Percentiles rank a stretch among this genome's conserved stretches.
Evolutionary conservation across 176 grass and related monocot species (phyloP).

Genomic region (Zoysia japonica): DNA sequence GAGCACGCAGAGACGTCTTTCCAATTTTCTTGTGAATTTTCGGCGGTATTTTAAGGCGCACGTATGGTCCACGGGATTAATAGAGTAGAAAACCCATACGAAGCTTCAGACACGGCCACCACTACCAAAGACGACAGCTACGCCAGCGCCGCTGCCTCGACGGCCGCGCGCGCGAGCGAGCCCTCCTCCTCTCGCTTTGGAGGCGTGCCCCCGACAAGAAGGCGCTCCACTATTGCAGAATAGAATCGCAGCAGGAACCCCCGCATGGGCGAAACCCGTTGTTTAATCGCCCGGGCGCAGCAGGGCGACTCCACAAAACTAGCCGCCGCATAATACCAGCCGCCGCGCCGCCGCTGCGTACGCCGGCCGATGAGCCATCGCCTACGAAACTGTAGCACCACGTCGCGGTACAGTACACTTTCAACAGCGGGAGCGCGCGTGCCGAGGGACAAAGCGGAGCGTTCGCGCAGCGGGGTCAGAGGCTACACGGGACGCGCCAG

Average conservation of each 20-base stretch:
- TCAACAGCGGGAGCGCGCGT: neutral
- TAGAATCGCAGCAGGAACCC: conserved; percentile 40
- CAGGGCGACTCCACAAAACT: too few species aligned
- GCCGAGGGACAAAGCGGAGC: conserved; percentile 55
- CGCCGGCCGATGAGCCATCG: too few species aligned
- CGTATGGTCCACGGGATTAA: conserved; percentile 7
- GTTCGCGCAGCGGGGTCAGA: conserved; percentile 33
- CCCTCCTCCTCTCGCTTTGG: conserved; percentile 23
- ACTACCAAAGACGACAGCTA: neutral
- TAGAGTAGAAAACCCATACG: neutral
- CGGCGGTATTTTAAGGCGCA: neutral
- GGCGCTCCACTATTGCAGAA: conserved; percentile 48
- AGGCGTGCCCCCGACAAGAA: conserved; percentile 43
- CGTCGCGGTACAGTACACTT: neutral
- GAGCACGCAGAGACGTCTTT: too few species aligned
- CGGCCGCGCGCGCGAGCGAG: conserved; percentile 20
- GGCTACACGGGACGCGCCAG: neutral
- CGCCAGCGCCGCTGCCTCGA: neutral
- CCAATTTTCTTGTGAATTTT: neutral
- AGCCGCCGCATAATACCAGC: too few species aligned
- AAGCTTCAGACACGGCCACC: conserved; percentile 12
- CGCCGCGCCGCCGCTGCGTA: too few species aligned
- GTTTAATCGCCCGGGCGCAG: neutral
- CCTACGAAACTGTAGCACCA: too few species aligned
- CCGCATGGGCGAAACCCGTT: conserved; percentile 35